Percentiles rank a stretch among this genome's conserved stretches.
Conservation (phyloP, 805 yeast genomes). For the Ogataea nitratoaversa region DNA sequence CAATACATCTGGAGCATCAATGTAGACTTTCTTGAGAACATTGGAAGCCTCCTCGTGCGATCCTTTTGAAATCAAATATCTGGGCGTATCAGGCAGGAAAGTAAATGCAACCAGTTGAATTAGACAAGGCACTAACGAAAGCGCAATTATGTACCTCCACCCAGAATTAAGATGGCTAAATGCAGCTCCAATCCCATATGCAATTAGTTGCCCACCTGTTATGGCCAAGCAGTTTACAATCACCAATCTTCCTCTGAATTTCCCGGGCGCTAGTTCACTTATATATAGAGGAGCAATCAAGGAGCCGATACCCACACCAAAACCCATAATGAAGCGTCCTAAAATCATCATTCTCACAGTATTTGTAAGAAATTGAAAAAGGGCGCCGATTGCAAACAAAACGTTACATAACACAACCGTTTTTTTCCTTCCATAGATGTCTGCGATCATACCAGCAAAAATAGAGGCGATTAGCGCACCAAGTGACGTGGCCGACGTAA, state of each 20-base stretch:
- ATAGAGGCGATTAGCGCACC: conserved; percentile 52
- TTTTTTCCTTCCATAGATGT: conserved; percentile 42
- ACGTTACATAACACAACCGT: conserved; percentile 44
- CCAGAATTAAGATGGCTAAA: conserved; percentile 70
- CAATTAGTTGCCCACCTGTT: conserved; percentile 54
- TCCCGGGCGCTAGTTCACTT: conserved; percentile 49
- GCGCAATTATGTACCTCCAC: conserved; percentile 90
- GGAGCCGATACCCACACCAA: conserved; percentile 55
- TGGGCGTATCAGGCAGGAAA: conserved; percentile 94
- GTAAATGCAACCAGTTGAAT: conserved; percentile 71
- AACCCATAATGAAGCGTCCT: conserved; percentile 50
- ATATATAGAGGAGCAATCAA: conserved; percentile 51
- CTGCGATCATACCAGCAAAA: conserved; percentile 46
- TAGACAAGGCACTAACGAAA: conserved; percentile 83
- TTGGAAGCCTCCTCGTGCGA: conserved; percentile 57
- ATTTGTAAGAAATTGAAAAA: conserved; percentile 40
- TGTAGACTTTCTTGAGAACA: conserved; percentile 63
- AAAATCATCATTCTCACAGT: conserved; percentile 46
- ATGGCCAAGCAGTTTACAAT: conserved; percentile 50
- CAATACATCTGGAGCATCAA: conserved; percentile 56
- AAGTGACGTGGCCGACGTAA: conserved; percentile 51
- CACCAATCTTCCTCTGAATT: conserved; percentile 48
- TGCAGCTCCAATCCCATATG: conserved; percentile 78
- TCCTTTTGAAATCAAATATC: conserved; percentile 76
- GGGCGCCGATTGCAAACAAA: conserved; percentile 45